Evolutionary conservation across 345 rosid species (phyloP), one percentile per base, ranked within the genome.

Genomic region (Euphorbia tirucalli): DNA sequence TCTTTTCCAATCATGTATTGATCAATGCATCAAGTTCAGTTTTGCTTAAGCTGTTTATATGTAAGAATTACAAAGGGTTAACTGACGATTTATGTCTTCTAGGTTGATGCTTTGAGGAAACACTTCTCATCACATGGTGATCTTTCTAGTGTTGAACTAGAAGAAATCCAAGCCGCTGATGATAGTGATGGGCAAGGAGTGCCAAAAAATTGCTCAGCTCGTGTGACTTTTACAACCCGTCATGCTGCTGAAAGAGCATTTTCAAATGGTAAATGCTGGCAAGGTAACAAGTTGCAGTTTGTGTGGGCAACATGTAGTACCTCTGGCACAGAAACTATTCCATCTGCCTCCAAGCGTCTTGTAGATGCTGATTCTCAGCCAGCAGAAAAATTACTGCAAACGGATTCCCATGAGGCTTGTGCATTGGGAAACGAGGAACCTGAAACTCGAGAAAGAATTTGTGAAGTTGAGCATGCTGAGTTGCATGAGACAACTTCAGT

Each of bases 161-260:
- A n/a, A n/a, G n/a, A n/a, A n/a, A n/a, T n/a, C n/a, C n/a, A 85
- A 72, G 79, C 73, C 15, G 61, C 41, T 49, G 82, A 77, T 57
- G 63, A 63, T 67, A 75, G 32, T 64, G 74, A 82, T 63, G 81
- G 73, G 7, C 77, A 81, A 30, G 86, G 79, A 68, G 74, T 74
- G 32, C 57, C 31, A 31, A 82, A 80, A 65, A 76, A 71, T 75
- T 84, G 76, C 81, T 84, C 85, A 44, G 97, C 84, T 55, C 75
- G 70, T 41, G 61, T 92, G 70, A 87, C 84, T 61, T 95, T 83
- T 72, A 72, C 80, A 68, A 83, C 86, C 43, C 97, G 91, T 5
- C 80, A 55, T 18, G 78, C 96, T 46, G 97, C 97, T 10, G 97
- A 95, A 83, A 88, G 74, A 77, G 99, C 99, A 62, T 90, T 90